A percentile compares a stretch with the other conserved stretches of the same genome.
Evolutionary conservation across 139 green algal species (phyloP).

Genomic region (Yamagishiella unicocca): DNA sequence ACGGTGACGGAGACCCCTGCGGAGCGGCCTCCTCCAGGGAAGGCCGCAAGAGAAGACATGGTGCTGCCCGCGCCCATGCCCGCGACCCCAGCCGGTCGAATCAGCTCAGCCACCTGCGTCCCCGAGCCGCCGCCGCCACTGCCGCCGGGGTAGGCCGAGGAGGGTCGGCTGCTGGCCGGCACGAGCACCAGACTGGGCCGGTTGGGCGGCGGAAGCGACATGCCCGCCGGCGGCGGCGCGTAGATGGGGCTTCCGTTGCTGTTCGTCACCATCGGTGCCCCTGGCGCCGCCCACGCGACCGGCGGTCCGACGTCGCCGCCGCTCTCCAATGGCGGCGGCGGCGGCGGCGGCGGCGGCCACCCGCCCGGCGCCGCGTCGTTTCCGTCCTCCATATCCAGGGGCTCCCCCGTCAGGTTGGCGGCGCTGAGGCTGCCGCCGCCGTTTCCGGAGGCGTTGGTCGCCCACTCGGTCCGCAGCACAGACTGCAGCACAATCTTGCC

Average conservation of each 20-base stretch:
- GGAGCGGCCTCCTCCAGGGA: conserved; percentile 35
- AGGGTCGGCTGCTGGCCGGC: background rate
- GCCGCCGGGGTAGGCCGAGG: conserved; percentile 1
- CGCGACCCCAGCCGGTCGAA: background rate
- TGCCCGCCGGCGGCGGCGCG: conserved; percentile 27
- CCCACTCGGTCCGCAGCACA: conserved; percentile 70
- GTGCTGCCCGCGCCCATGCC: conserved; percentile 40
- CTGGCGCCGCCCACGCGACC: background rate
- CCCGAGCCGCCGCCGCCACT: background rate
- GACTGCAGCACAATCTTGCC: conserved; percentile 66
- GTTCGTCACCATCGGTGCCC: background rate
- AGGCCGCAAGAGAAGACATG: conserved; percentile 31
- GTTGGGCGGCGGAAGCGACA: conserved; percentile 4
- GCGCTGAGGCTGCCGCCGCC: conserved; percentile 52
- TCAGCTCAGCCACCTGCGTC: background rate
- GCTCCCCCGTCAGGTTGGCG: conserved; percentile 30
- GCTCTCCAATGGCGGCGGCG: background rate
- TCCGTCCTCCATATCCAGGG: conserved; percentile 35
- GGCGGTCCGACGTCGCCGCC: background rate
- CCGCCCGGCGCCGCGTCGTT: background rate
- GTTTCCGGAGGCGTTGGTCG: conserved; percentile 52
- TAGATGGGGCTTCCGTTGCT: conserved; percentile 4
- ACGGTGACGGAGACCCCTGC: conserved; percentile 15
- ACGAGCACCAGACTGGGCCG: background rate
- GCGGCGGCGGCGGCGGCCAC: background rate